Evolutionary conservation across 495 filamentous ascomycete genomes (phyloP).

Genomic region (Amniculicola lignicola): DNA sequence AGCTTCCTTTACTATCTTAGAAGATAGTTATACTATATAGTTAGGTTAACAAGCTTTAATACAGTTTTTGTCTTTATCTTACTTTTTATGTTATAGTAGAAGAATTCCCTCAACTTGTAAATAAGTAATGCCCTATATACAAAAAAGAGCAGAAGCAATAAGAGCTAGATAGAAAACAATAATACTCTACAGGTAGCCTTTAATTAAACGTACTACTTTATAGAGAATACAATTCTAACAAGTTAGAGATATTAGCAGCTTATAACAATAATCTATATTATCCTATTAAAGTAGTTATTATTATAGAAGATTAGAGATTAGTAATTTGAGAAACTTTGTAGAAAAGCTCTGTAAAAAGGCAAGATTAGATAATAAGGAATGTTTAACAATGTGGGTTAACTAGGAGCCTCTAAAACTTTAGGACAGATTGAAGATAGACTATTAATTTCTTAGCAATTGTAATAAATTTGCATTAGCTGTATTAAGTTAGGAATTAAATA

Average conservation of each 20-base stretch:
- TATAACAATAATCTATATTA: background rate
- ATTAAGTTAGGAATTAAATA: background rate
- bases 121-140: background rate
- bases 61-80: background rate
- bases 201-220: background rate
- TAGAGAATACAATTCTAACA: background rate
- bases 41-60: background rate
- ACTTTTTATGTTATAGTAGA: background rate
- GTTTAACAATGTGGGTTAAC: slow-evolving; percentile 3
- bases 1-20: background rate
- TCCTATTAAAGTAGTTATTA: background rate
- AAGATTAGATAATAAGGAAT: background rate
- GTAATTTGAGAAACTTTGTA: background rate
- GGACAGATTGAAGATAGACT: background rate
- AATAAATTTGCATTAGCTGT: slow-evolving; percentile 1
- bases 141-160: no score
- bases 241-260: background rate
- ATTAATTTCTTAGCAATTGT: slow-evolving; percentile 5
- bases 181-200: background rate
- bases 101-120: no score
- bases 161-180: background rate
- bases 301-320: background rate
- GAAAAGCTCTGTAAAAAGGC: slow-evolving; percentile 1
- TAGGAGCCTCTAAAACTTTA: background rate
- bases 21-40: background rate